Evolutionary conservation across 2,329 filamentous ascomycete genomes (phyloP).

Genomic region (Fusarium nurragi): DNA sequence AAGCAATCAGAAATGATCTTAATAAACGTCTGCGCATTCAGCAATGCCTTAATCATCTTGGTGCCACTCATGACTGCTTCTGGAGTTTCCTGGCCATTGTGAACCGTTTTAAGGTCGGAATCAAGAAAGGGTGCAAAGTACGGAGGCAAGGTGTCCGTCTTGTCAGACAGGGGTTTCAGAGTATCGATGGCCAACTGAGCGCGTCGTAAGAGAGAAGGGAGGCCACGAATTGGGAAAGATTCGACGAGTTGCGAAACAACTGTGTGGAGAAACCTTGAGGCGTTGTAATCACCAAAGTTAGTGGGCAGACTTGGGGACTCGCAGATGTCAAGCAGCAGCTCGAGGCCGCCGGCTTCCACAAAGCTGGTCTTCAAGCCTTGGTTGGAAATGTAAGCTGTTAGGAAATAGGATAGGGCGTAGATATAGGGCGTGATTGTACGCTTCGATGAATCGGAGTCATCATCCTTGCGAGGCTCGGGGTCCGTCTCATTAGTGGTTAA

Average conservation of each 20-base stretch:
- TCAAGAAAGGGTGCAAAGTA: conserved; percentile 77
- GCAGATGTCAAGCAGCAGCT: conserved; percentile 84
- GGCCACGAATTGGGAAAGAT: conserved; percentile 78
- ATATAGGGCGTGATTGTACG: conserved; percentile 73
- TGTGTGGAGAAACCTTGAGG: conserved; percentile 75
- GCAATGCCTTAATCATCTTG: conserved; percentile 77
- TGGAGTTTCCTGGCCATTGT: conserved; percentile 48
- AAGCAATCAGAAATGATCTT: conserved; percentile 80
- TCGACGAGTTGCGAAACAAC: conserved; percentile 84
- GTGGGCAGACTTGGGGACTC: conserved; percentile 81
- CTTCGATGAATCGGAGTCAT: conserved; percentile 39
- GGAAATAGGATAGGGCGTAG: conserved; percentile 78
- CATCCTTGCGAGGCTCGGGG: conserved; percentile 24
- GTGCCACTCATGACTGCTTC: conserved; percentile 73
- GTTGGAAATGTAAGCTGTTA: conserved; percentile 79
- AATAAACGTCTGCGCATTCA: conserved; percentile 79
- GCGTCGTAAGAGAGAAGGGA: conserved; percentile 83
- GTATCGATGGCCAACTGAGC: conserved; percentile 74
- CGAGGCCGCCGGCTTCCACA: conserved; percentile 80
- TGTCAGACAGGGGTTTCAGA: conserved; percentile 70
- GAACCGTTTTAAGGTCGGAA: conserved; percentile 50
- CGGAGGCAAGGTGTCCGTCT: conserved; percentile 60
- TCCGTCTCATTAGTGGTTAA: conserved; percentile 36
- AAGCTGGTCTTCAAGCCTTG: conserved; percentile 76
- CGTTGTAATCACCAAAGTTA: conserved; percentile 66